Evolutionary conservation across 179 eudicot genomes (phyloP).

Genomic region (Vitellaria paradoxa): DNA sequence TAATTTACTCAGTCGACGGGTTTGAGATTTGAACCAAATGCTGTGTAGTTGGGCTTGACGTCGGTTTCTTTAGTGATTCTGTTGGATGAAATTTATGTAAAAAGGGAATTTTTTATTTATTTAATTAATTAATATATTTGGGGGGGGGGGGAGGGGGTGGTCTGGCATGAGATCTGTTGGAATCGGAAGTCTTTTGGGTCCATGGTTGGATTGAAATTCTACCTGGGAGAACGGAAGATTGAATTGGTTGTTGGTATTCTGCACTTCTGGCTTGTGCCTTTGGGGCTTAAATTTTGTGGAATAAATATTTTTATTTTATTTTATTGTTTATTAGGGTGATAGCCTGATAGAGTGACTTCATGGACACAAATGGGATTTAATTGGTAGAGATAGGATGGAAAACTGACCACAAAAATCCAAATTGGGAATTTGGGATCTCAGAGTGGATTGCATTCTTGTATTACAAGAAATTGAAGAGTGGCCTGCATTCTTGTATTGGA

Average conservation of each 20-base stretch:
- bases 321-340: neutral
- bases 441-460: neutral
- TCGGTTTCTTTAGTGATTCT: slow-evolving; percentile 1
- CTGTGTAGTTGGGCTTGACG: slow-evolving; percentile 11
- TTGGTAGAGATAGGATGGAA: neutral
- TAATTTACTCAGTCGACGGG: neutral
- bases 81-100: neutral
- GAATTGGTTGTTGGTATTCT: neutral
- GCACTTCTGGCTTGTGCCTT: neutral
- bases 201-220: neutral
- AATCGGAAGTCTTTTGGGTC: neutral
- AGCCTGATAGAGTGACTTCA: neutral
- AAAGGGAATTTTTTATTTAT: slow-evolving; percentile 2
- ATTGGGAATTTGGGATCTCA: neutral
- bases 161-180: slow-evolving; percentile 34
- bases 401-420: neutral
- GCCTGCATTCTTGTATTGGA: neutral
- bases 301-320: neutral
- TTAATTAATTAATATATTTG: too few relatives aligned
- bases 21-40: slow-evolving; percentile 15
- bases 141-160: neutral
- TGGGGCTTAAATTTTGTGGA: slow-evolving; percentile 10
- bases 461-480: too few relatives aligned
- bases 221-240: neutral
- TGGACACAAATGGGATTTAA: neutral